A percentile compares a stretch with the other conserved stretches of the same genome.
Evolutionary conservation across 768 basidiomycete genomes (phyloP).

Genomic region (Pholiota microspora): DNA sequence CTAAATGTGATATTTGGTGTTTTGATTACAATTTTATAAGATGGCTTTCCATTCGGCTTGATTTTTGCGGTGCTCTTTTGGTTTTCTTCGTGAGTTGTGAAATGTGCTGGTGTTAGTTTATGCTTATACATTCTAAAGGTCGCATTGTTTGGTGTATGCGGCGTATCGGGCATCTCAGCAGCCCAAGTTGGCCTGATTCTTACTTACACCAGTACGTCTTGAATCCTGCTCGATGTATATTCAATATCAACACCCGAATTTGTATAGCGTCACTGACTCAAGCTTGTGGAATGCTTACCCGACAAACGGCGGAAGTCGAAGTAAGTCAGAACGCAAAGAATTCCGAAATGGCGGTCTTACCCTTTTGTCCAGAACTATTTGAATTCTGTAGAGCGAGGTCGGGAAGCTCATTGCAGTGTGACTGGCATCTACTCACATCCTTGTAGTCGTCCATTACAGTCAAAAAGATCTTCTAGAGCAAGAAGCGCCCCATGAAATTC

Average conservation of each 20-base stretch:
- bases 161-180: constrained; percentile 55
- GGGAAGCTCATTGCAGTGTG: no score
- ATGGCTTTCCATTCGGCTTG: constrained; percentile 73
- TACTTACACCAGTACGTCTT: constrained; percentile 53
- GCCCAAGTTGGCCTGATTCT: constrained; percentile 72
- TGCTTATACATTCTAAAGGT: constrained; percentile 38
- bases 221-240: no score
- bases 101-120: not conserved
- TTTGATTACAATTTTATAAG: constrained; percentile 17
- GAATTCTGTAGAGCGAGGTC: constrained; percentile 64
- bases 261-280: constrained; percentile 47
- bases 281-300: constrained; percentile 49
- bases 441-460: constrained; percentile 53
- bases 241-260: not conserved
- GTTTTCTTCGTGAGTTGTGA: constrained; percentile 45
- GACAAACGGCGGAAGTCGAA: constrained; percentile 66
- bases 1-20: not conserved
- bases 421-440: not conserved
- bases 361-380: constrained; percentile 49
- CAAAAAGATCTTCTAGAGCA: constrained; percentile 48
- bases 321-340: constrained; percentile 25
- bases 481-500: constrained; percentile 65
- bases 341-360: not conserved
- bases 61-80: constrained; percentile 62
- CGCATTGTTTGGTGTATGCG: constrained; percentile 60